Evolutionary conservation across 2,329 filamentous ascomycete species (phyloP).

Genomic region (Ophiostoma sp.): DNA sequence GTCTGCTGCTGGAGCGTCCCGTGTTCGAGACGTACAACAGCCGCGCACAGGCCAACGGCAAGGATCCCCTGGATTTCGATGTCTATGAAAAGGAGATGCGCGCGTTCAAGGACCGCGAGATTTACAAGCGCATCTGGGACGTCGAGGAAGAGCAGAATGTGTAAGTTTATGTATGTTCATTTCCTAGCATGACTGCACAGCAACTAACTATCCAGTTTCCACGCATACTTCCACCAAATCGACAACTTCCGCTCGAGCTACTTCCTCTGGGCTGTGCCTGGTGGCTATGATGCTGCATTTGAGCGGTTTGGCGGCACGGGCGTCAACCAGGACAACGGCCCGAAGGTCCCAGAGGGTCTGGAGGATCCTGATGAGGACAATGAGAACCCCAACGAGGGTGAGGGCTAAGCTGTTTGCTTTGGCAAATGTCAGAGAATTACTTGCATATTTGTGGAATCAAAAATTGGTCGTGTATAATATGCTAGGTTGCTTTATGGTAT

Average conservation of each 20-base stretch:
- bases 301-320: constrained; percentile 34
- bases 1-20: constrained; percentile 80
- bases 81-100: constrained; percentile 63
- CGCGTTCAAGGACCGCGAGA: constrained; percentile 85
- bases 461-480: neutral
- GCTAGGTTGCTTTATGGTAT: neutral
- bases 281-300: constrained; percentile 58
- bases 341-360: constrained; percentile 28
- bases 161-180: constrained; percentile 49
- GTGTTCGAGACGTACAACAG: constrained; percentile 88
- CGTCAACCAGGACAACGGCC: neutral
- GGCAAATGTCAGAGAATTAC: too few species aligned
- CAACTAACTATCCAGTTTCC: constrained; percentile 51
- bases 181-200: neutral
- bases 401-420: constrained; percentile 21
- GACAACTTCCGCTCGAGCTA: constrained; percentile 66
- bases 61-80: constrained; percentile 12
- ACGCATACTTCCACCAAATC: constrained; percentile 72
- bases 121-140: constrained; percentile 85
- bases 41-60: constrained; percentile 52
- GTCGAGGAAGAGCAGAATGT: constrained; percentile 83
- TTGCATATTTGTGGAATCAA: neutral
- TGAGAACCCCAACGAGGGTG: constrained; percentile 30
- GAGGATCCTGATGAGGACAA: constrained; percentile 49
- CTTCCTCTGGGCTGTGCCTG: constrained; percentile 70